These are phyloP conservation scores for Russula olivacea DNA, from an alignment of 768 basidiomycete species.

Conservation along the genomic window DNA sequence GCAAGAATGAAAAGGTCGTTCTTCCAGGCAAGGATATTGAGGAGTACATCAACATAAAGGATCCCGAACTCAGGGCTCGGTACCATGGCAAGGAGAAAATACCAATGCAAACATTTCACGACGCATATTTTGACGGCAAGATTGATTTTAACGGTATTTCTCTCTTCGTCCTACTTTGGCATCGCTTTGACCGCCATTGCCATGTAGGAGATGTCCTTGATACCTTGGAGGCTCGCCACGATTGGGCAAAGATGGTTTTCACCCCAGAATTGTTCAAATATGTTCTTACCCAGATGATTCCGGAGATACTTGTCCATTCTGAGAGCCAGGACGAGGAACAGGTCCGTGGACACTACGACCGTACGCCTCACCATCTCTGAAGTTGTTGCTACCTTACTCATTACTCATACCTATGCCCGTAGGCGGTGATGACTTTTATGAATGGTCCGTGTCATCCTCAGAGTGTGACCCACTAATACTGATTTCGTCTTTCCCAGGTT, in stretches of 20 bases:
- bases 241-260: conserved; percentile 91
- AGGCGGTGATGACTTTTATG: conserved; percentile 96
- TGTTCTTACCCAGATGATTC: conserved; percentile 78
- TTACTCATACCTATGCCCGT: conserved; percentile 13
- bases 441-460: conserved; percentile 47
- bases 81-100: conserved; percentile 89
- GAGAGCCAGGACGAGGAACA: conserved; percentile 90
- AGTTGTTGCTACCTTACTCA: conserved; percentile 13
- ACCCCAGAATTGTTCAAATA: conserved; percentile 92
- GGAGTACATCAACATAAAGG: conserved; percentile 87
- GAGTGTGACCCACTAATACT: neutral
- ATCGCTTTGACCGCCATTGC: conserved; percentile 10
- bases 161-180: conserved; percentile 1
- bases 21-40: conserved; percentile 83
- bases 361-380: conserved; percentile 37
- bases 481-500: conserved; percentile 47
- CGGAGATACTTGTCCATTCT: conserved; percentile 94
- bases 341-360: conserved; percentile 93
- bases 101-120: conserved; percentile 95
- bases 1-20: conserved; percentile 78
- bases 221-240: conserved; percentile 88
- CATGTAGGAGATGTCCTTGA: conserved; percentile 84
- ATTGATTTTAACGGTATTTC: conserved; percentile 87
- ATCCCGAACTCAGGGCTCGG: conserved; percentile 67
- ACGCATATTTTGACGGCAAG: conserved; percentile 95